Conservation (phyloP, 225 moss, liverwort and hornwort genomes). For the Physcomitrellopsis africana region DNA sequence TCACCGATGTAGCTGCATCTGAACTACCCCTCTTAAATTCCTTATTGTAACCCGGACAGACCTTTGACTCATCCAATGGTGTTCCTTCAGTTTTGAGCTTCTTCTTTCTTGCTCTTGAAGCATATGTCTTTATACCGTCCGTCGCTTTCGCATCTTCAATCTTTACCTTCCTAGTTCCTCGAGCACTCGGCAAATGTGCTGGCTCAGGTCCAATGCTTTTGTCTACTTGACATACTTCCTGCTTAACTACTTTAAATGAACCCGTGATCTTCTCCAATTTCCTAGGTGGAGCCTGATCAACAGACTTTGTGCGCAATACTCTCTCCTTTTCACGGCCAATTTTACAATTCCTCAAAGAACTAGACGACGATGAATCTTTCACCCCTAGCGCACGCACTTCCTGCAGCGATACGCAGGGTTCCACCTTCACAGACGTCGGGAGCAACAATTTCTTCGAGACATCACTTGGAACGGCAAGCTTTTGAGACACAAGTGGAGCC, state of each 20-base stretch:
- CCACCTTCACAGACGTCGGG: slow-evolving; percentile 40
- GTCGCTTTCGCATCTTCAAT: slow-evolving; percentile 31
- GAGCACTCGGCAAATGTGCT: slow-evolving; percentile 23
- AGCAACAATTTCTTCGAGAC: slow-evolving; percentile 28
- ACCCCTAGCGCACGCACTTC: slow-evolving; percentile 23
- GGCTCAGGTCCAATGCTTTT: slow-evolving; percentile 24
- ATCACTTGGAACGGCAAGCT: slow-evolving; percentile 21
- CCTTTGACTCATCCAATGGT: slow-evolving; percentile 6
- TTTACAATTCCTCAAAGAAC: slow-evolving; percentile 49
- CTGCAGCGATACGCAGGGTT: slow-evolving; percentile 26
- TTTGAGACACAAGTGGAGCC: slow-evolving; percentile 30
- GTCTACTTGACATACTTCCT: slow-evolving; percentile 40
- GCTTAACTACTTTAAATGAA: slow-evolving; percentile 47
- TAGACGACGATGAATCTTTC: slow-evolving; percentile 20
- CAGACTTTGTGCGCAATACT: slow-evolving; percentile 13
- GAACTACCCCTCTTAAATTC: slow-evolving; percentile 32
- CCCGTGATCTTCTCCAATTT: slow-evolving; percentile 41
- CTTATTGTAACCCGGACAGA: slow-evolving; percentile 18
- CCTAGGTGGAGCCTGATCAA: slow-evolving; percentile 17
- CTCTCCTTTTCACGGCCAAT: slow-evolving; percentile 31
- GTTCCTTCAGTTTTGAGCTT: slow-evolving; percentile 26
- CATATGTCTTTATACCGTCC: slow-evolving; percentile 26
- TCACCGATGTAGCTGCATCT: slow-evolving; percentile 5
- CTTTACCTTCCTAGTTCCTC: slow-evolving; percentile 22
- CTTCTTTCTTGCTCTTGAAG: slow-evolving; percentile 29